Percentiles rank a stretch among this genome's conserved stretches.
Evolutionary conservation across 2,329 filamentous ascomycete species (phyloP).

Genomic region (Magnaporthiopsis rhizophila): DNA sequence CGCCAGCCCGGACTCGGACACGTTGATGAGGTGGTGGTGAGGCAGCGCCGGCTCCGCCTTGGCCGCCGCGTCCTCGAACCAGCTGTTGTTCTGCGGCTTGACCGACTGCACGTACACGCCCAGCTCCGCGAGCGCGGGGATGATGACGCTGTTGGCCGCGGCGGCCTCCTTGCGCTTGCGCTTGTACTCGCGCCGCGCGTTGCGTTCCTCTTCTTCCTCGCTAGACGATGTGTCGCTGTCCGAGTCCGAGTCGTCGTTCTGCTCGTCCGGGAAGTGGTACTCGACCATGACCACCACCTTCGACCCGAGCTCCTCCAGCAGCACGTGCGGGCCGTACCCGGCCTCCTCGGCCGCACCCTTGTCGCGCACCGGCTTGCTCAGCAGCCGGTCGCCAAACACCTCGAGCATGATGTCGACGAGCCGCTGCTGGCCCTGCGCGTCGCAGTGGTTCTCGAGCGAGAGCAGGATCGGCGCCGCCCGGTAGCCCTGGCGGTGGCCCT

Average conservation of each 20-base stretch:
- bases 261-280: constrained; percentile 50
- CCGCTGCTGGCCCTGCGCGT: constrained; percentile 47
- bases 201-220: constrained; percentile 16
- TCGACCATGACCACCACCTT: constrained; percentile 63
- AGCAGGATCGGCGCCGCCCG: constrained; percentile 51
- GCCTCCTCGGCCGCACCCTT: constrained; percentile 49
- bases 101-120: constrained; percentile 65
- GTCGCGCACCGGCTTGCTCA: constrained; percentile 48
- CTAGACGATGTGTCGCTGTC: constrained; percentile 23
- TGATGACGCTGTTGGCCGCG: constrained; percentile 37
- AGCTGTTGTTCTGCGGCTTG: constrained; percentile 58
- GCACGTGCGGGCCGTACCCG: constrained; percentile 43
- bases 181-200: constrained; percentile 44
- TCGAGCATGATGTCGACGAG: constrained; percentile 59
- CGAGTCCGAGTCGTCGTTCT: constrained; percentile 25
- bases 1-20: constrained; percentile 54
- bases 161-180: constrained; percentile 39
- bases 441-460: constrained; percentile 62
- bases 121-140: constrained; percentile 56
- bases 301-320: constrained; percentile 48
- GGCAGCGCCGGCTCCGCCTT: constrained; percentile 41
- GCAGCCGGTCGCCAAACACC: constrained; percentile 50
- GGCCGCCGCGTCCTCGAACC: constrained; percentile 40
- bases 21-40: constrained; percentile 60
- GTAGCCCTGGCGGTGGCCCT: constrained; percentile 26